Evolutionary conservation across 163 green algal genomes (phyloP), one percentile per base, ranked within the genome.

Genomic region (Coccomyxa subellipsoidea): DNA sequence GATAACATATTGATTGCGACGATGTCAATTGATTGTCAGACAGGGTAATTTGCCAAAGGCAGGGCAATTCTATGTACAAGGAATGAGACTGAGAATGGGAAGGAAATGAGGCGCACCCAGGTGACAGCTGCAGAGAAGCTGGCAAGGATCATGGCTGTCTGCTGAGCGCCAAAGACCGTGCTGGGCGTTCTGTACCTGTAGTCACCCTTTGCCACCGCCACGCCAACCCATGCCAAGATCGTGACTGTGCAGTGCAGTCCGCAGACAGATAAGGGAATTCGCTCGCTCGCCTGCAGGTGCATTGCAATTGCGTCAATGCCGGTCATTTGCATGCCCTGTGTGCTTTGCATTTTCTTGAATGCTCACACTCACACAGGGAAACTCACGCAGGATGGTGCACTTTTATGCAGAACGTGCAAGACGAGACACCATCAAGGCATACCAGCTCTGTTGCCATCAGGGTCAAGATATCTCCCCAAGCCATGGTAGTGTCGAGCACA

Each of bases 121-220:
- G 76, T 81, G 3, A 47, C 0, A 21, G 40, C 47, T 2, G 2
- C n/a, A 23, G 34, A 59, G 76, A 81, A 32, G 39, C 23, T 23
- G 3, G 76, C 76, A 23, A 72, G 32, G 10, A 81, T 29, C n/a
- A 72, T 72, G n/a, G n/a, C 9, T 4, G n/a, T 39, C 76, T 72
- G 39, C n/a, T 72, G 39, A 29, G 34, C 32, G 12, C 76, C 40
- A n/a, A 72, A 81, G 1, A 73, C 9, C 6, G 32, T n/a, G 73
- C 15, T 73, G 76, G 76, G 36, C 3, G 39, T 5, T 40, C 47
- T 15, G 29, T 73, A 73, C 31, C 76, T 38, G 39, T 81, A 81
- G 76, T 81, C 76, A 29, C 76, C 76, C 47, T 71, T 81, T 6
- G 76, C 76, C 9, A 40, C 69, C 8, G 76, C 76, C n/a, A 72